Percentiles rank a stretch among this genome's conserved stretches.
Conservation (phyloP, 306 rosid species). For the Luffa aegyptiaca region DNA sequence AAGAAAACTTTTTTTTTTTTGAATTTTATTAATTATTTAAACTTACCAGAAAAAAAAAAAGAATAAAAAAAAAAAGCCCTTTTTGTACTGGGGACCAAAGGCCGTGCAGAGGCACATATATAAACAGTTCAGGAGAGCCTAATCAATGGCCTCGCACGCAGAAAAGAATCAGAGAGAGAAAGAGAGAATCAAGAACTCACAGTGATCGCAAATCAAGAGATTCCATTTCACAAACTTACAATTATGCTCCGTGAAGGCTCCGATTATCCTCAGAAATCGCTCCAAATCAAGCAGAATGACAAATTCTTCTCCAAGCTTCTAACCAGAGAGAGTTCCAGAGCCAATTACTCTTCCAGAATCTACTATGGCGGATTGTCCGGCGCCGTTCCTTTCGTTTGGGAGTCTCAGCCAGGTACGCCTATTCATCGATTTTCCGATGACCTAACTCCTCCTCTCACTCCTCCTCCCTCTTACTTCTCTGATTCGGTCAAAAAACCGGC, state of each 20-base stretch:
- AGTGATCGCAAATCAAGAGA: not conserved
- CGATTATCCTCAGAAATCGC: constrained; percentile 29
- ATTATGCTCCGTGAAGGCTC: constrained; percentile 29
- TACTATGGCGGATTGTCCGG: constrained; percentile 36
- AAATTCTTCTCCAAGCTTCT: constrained; percentile 55
- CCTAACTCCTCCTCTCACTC: constrained; percentile 70
- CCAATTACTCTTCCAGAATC: constrained; percentile 53
- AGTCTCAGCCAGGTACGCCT: constrained; percentile 91
- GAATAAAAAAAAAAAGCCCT: not conserved
- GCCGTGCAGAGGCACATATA: not conserved
- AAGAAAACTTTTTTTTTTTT: too few species aligned
- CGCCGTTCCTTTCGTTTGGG: constrained; percentile 73
- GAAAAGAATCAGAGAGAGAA: not conserved
- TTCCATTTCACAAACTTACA: not conserved
- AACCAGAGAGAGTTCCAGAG: constrained; percentile 49
- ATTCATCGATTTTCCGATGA: constrained; percentile 35
- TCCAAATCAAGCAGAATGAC: constrained; percentile 46
- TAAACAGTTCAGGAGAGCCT: not conserved
- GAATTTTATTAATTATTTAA: too few species aligned
- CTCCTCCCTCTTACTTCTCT: constrained; percentile 67
- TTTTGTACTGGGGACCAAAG: not conserved
- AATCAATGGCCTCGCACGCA: not conserved
- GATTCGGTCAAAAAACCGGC: constrained; percentile 1
- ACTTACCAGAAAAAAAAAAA: too few species aligned
- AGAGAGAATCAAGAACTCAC: not conserved